Conservation (phyloP, 495 filamentous ascomycete species). For the Ascobolus immersus region DNA sequence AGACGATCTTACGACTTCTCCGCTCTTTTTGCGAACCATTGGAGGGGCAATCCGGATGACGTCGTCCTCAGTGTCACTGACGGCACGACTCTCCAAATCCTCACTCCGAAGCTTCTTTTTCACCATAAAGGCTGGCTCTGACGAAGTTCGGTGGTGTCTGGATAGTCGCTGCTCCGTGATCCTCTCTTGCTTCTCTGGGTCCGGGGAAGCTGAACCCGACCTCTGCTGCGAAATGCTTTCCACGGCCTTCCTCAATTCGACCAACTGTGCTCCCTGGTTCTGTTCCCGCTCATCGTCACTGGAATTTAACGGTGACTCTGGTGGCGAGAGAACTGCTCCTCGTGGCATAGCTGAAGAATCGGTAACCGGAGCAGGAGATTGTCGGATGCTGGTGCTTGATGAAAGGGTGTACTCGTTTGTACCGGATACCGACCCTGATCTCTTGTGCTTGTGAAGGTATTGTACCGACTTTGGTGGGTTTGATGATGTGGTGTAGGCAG, state of each 20-base stretch:
- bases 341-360: conserved; percentile 41
- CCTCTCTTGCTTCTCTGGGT: conserved; percentile 7
- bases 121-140: conserved; percentile 44
- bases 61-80: conserved; percentile 31
- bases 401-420: conserved; percentile 14
- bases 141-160: conserved; percentile 57
- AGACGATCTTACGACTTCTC: conserved; percentile 82
- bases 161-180: conserved; percentile 19
- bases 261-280: conserved; percentile 39
- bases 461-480: conserved; percentile 21
- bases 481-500: conserved; percentile 48
- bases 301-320: conserved; percentile 49
- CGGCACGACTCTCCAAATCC: conserved; percentile 17
- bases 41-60: conserved; percentile 40
- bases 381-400: conserved; percentile 33
- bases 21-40: conserved; percentile 94
- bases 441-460: conserved; percentile 41
- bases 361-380: conserved; percentile 54
- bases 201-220: conserved; percentile 29
- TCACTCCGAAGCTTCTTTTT: too few species aligned
- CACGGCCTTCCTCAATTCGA: conserved; percentile 62
- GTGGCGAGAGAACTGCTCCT: conserved; percentile 64
- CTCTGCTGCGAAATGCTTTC: conserved; percentile 47
- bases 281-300: conserved; percentile 57
- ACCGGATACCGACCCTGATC: conserved; percentile 32